Evolutionary conservation across 805 yeast genomes (phyloP), one percentile per base, ranked within the genome.

Genomic region (Saccharomycopsis oosterbeekiorum): DNA sequence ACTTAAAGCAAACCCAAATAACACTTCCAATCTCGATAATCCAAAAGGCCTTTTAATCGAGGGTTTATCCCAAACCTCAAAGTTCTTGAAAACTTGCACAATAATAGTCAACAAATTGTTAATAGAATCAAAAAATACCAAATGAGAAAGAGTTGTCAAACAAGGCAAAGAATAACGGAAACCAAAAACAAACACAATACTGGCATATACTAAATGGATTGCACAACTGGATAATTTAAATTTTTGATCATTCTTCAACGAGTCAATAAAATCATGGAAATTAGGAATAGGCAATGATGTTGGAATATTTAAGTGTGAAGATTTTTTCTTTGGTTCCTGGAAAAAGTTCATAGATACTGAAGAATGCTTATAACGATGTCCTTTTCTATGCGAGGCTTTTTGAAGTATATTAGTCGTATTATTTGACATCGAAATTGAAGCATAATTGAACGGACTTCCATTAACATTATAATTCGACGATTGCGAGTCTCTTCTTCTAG

Each of bases 311-410:
- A 85, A 80, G 0, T 91, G 87, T 4, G 87, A 84, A 42, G 85
- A 78, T 50, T 78, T 82, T 9, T 47, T 47, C 15, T 91, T 87
- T 1, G 97, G 97, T 69, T 93, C 97, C 72, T 89, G 97, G 71
- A 94, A 93, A 70, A 93, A 80, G 71, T 93, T 92, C 94, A 93
- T 88, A 4, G 97, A 90, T 5, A 93, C 97, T 9, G 97, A 91
- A 2, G 97, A 91, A 72, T 93, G 98, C 71, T 93, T 93, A 71
- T 93, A 93, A 67, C 93, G 81, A 73, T 93, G 99, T 6, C 99
- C 99, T 67, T 92, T 84, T 77, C 99, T 84, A 68, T 84, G 89
- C 0, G 88, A 84, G 0, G 90, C 82, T 68, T 76, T 70, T n/a
- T 71, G 68, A 58, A 70, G 69, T 40, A 72, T 37, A 65, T 63